Percentiles rank a stretch among this genome's conserved stretches.
Conservation (phyloP, 2,329 filamentous ascomycete species). For the Sporothrix inflata region DNA sequence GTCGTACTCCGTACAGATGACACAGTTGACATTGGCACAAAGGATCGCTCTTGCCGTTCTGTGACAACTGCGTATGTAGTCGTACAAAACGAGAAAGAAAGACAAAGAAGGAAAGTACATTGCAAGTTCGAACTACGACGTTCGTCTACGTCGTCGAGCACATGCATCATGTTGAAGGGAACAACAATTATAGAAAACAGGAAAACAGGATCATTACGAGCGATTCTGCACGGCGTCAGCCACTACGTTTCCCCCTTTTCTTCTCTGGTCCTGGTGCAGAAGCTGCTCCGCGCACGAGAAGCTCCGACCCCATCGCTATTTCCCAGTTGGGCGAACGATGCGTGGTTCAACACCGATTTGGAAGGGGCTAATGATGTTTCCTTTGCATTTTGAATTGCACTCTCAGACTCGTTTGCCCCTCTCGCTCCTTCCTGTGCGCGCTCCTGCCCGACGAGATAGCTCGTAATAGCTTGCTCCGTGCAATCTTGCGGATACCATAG, state of each 20-base stretch:
- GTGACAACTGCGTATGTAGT: neutral
- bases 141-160: neutral
- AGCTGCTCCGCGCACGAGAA: constrained; percentile 1
- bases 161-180: neutral
- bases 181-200: neutral
- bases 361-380: neutral
- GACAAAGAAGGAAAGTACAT: neutral
- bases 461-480: neutral
- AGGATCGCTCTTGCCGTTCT: constrained; percentile 14
- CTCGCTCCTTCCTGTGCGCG: neutral
- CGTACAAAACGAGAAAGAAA: neutral
- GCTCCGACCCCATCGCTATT: constrained; percentile 1
- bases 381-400: constrained; percentile 2
- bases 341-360: neutral
- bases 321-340: constrained; percentile 15
- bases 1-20: no score
- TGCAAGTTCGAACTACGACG: neutral
- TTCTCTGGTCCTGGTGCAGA: neutral
- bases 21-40: neutral
- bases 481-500: neutral
- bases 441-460: neutral
- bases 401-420: neutral
- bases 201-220: constrained; percentile 11
- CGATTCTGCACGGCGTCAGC: constrained; percentile 15
- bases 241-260: constrained; percentile 5